Percentiles rank a stretch among this genome's conserved stretches.
Conservation (phyloP, 2,329 filamentous ascomycete species). For the Scleromitrula shiraiana region DNA sequence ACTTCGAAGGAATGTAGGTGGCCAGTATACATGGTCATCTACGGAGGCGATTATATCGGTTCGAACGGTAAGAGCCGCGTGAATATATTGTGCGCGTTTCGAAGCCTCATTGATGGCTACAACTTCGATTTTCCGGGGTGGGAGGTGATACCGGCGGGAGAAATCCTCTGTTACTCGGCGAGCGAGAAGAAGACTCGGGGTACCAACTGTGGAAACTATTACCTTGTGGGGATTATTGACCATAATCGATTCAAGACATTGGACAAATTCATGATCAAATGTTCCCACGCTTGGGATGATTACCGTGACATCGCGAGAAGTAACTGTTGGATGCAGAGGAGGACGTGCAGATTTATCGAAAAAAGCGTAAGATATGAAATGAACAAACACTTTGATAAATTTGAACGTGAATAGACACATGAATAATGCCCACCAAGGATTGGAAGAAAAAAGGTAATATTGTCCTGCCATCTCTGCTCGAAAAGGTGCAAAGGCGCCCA, state of each 20-base stretch:
- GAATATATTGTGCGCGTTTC: conserved; percentile 16
- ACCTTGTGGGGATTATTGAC: conserved; percentile 13
- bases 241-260: conserved; percentile 10
- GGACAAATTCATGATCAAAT: conserved; percentile 11
- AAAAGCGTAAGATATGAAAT: conserved; percentile 15
- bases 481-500: not conserved
- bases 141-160: not conserved
- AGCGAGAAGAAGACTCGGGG: conserved; percentile 1
- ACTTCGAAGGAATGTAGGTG: conserved; percentile 12
- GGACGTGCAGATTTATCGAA: not conserved
- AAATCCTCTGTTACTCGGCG: not conserved
- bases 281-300: conserved; percentile 18
- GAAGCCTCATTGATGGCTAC: conserved; percentile 2
- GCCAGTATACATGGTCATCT: conserved; percentile 21
- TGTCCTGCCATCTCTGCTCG: not conserved
- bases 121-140: not conserved
- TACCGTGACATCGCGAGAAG: conserved; percentile 18
- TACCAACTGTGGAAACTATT: conserved; percentile 16
- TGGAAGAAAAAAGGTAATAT: not conserved
- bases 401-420: conserved; percentile 16
- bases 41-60: conserved; percentile 15
- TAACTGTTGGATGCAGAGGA: conserved; percentile 4
- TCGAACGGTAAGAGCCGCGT: conserved; percentile 9
- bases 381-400: conserved; percentile 16
- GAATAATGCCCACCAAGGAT: conserved; percentile 7